phyloP scores from a whole-genome alignment of 495 filamentous ascomycete species.

The Usnea hakonensis region DNA sequence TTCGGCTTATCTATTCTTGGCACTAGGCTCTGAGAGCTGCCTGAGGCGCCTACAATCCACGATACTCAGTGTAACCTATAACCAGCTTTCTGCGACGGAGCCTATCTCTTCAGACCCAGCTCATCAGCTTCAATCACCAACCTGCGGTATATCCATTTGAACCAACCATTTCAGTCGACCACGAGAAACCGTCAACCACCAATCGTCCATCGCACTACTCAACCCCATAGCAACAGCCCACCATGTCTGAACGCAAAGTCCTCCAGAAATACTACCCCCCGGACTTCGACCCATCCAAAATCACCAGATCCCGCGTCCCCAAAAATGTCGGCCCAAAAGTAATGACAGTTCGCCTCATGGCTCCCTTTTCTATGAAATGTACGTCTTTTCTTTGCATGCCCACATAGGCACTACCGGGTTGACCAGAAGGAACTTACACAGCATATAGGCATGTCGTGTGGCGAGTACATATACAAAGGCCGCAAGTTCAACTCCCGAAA shows the following conservation, averaged over 20 bases:
- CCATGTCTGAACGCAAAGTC: conserved; percentile 92
- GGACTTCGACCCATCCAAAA: conserved; percentile 89
- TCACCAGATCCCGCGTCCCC: conserved; percentile 59
- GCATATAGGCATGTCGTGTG: conserved; percentile 42
- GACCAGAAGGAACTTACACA: background rate
- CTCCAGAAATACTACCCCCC: conserved; percentile 83
- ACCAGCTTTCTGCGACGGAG: no score
- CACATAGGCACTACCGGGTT: background rate
- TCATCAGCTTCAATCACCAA: background rate
- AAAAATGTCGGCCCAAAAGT: conserved; percentile 70
- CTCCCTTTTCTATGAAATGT: conserved; percentile 93
- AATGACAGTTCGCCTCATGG: conserved; percentile 91
- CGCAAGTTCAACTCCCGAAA: conserved; percentile 97
- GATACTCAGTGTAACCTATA: no score
- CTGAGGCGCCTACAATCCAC: no score
- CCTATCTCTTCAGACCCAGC: background rate
- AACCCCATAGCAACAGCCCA: background rate
- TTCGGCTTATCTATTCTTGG: no score
- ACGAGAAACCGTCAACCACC: background rate
- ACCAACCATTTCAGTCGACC: background rate
- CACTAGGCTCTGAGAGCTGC: no score
- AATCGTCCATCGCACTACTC: background rate
- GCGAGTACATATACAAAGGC: conserved; percentile 95
- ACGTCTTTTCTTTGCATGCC: no score
- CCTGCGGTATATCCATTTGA: background rate